Evolutionary conservation across 352 stramenopile species (phyloP), one percentile per base, ranked within the genome.

Genomic region (Pythium graminicola): DNA sequence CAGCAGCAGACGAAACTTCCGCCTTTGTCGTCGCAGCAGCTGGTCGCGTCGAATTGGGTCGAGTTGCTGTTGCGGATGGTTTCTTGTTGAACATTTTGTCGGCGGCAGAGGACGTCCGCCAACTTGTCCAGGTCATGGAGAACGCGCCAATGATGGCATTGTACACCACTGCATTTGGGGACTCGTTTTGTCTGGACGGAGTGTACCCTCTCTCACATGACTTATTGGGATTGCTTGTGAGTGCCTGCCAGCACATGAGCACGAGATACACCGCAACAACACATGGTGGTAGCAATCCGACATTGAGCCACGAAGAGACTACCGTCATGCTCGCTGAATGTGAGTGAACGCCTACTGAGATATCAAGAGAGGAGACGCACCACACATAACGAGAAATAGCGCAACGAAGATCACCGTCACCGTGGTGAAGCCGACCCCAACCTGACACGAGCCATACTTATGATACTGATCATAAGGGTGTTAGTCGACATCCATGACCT

Each of bases 351-450:
- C n/a, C n/a, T n/a, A n/a, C n/a, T n/a, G n/a, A n/a, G n/a, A n/a
- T n/a, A n/a, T n/a, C n/a, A n/a, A n/a, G 31, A 36, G 31, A 14
- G 31, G 8, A 9, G 20, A 65, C 57, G 51, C 60, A 95, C 86
- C 53, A 56, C 87, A 69, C 40, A 83, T 26, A 69, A 62, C 67
- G 81, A 92, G 48, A 66, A 85, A 41, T 14, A 96, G 5, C 2
- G 85, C 47, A 19, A 57, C 70, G 11, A 85, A 61, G 20, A 95
- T 65, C n/a, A 96, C 64, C 5, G 91, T 98, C 22, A 97, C 69
- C 1, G 87, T 86, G 31, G 78, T 92, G 60, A 95, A 95, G 5
- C 81, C 84, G 13, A 90, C 49, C 0, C 82, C 85, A 1, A 76
- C 50, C 3, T 50, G 29, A 55, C 91, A 98, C n/a, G 76, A 75